Evolutionary conservation across 75 land plant species (phyloP).

Genomic region (Adiantum capillusveneris): DNA sequence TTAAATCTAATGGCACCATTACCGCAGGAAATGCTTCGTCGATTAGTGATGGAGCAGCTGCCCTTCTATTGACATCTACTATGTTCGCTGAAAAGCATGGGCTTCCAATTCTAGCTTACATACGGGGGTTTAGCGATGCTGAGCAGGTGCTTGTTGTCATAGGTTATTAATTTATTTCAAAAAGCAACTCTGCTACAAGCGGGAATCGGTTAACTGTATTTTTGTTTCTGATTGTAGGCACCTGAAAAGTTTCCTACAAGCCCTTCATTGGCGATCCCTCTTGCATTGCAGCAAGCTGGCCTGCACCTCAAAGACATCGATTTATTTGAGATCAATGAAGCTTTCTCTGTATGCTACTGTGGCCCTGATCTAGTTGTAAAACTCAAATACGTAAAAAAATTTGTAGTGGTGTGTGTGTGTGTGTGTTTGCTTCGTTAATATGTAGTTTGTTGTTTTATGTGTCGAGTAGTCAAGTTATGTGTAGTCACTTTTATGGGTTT

Average conservation of each 20-base stretch:
- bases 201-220: no score
- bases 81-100: constrained; percentile 17
- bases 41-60: constrained; percentile 41
- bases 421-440: no score
- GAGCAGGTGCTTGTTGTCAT: constrained; percentile 18
- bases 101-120: constrained; percentile 18
- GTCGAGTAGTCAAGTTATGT: no score
- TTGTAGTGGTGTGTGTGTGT: no score
- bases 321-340: constrained; percentile 37
- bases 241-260: constrained; percentile 33
- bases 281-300: constrained; percentile 28
- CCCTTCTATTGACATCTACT: constrained; percentile 20
- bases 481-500: no score
- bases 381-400: no score
- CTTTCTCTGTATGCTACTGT: constrained; percentile 30
- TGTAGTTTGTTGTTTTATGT: no score
- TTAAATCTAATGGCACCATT: constrained; percentile 27
- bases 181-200: no score
- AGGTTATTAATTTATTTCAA: not conserved
- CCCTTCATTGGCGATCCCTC: constrained; percentile 33
- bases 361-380: no score
- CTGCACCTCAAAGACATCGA: constrained; percentile 16
- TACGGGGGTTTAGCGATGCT: constrained; percentile 31
- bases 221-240: constrained; percentile 5
- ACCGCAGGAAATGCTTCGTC: constrained; percentile 35